A percentile compares a stretch with the other conserved stretches of the same genome.
These are phyloP conservation scores for Punica granatum DNA, from an alignment of 345 rosid genomes.

Conservation along the genomic window DNA sequence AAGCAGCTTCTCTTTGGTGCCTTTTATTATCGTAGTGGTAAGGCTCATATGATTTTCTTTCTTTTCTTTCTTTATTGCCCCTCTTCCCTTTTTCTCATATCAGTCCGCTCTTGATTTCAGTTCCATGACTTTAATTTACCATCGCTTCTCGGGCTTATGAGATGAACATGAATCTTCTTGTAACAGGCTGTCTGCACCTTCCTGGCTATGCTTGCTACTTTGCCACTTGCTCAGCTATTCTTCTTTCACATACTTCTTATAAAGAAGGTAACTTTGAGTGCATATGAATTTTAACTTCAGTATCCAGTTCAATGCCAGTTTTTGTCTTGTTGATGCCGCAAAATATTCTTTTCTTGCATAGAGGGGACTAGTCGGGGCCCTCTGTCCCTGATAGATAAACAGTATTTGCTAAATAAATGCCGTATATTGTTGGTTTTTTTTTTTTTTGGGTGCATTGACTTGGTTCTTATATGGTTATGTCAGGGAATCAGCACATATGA, in stretches of 20 bases:
- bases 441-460: conserved; percentile 3
- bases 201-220: conserved; percentile 88
- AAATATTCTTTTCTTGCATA: not conserved
- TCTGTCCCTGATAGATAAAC: not conserved
- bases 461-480: not conserved
- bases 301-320: not conserved
- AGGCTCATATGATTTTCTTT: conserved; percentile 15
- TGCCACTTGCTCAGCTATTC: conserved; percentile 94
- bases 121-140: not conserved
- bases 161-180: not conserved
- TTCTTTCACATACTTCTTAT: conserved; percentile 93
- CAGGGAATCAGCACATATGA: conserved; percentile 99
- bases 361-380: not conserved
- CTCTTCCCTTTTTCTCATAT: not conserved
- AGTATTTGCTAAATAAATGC: not conserved
- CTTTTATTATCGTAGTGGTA: conserved; percentile 91
- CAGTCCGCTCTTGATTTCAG: not conserved
- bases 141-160: not conserved
- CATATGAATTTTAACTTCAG: not conserved
- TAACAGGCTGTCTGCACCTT: conserved; percentile 76
- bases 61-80: not conserved
- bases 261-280: conserved; percentile 51
- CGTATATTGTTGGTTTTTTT: no score
- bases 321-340: not conserved
- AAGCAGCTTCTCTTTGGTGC: conserved; percentile 90